A percentile compares a stretch with the other conserved stretches of the same genome.
phyloP scores from a whole-genome alignment of 176 grass and related monocot genomes.

The Saccharum officinarum region DNA sequence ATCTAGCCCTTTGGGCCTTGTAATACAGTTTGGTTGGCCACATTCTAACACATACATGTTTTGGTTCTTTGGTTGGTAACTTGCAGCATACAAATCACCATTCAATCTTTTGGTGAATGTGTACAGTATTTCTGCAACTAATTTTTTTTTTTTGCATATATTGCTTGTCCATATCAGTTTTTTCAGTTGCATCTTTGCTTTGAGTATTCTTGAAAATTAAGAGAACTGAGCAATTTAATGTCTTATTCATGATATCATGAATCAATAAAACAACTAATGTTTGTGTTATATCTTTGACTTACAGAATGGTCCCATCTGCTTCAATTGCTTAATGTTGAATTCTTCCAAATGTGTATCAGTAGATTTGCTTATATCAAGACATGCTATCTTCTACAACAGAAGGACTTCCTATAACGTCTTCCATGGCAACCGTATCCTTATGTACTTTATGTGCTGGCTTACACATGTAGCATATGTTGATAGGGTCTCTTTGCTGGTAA shows the following conservation, averaged over 20 bases:
- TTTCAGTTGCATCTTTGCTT: background rate
- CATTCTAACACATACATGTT: background rate
- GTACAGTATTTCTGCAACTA: background rate
- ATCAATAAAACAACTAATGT: background rate
- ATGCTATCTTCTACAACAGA: slow-evolving; percentile 55
- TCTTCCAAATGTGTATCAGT: slow-evolving; percentile 38
- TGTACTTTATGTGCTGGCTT: background rate
- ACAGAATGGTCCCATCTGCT: slow-evolving; percentile 51
- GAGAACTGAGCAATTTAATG: background rate
- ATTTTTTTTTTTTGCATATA: background rate
- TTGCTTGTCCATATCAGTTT: background rate
- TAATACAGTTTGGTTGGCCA: too few relatives aligned
- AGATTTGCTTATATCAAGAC: slow-evolving; percentile 53
- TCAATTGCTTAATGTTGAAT: slow-evolving; percentile 52
- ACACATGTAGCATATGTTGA: background rate
- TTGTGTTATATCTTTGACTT: slow-evolving; percentile 29
- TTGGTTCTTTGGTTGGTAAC: background rate
- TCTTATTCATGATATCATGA: background rate
- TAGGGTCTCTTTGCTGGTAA: slow-evolving; percentile 4
- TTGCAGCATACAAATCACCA: background rate
- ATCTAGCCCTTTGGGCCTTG: background rate
- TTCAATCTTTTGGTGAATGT: slow-evolving; percentile 1
- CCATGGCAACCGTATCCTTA: slow-evolving; percentile 61
- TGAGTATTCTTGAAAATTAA: background rate
- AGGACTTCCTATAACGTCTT: slow-evolving; percentile 48